Evolutionary conservation across 1,139 yeast species (phyloP).

Genomic region (Hanseniaspora uvarum): DNA sequence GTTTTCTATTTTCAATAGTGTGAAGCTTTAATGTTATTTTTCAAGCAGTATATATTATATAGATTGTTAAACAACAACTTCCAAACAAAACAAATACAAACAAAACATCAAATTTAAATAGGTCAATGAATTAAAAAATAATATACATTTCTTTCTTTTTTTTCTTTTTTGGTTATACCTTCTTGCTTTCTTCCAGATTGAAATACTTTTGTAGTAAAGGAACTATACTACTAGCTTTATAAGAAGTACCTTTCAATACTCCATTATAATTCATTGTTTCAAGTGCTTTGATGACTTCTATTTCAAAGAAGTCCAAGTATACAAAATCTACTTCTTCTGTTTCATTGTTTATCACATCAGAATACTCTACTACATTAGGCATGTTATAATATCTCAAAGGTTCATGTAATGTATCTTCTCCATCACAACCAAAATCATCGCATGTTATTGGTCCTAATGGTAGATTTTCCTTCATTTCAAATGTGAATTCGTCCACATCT

Average conservation of each 20-base stretch:
- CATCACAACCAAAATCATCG: slow-evolving; percentile 75
- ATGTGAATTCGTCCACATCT: background rate
- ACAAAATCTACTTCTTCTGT: slow-evolving; percentile 51
- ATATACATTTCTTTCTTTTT: background rate
- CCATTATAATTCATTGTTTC: slow-evolving; percentile 3
- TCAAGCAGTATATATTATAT: background rate
- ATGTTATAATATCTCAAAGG: slow-evolving; percentile 49
- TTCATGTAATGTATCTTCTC: slow-evolving; percentile 80
- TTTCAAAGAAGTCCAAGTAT: slow-evolving; percentile 64
- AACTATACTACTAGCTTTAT: slow-evolving; percentile 2
- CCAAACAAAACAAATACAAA: slow-evolving; percentile 1
- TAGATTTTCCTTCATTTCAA: background rate
- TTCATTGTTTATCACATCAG: slow-evolving; percentile 25
- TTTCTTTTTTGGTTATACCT: background rate
- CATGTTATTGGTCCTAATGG: slow-evolving; percentile 53
- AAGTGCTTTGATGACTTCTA: slow-evolving; percentile 53
- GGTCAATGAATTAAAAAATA: background rate
- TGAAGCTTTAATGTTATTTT: background rate
- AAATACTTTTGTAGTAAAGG: slow-evolving; percentile 7
- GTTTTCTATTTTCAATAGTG: background rate
- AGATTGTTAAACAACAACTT: slow-evolving; percentile 5
- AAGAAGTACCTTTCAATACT: background rate
- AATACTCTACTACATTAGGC: slow-evolving; percentile 63
- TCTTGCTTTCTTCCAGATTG: background rate
- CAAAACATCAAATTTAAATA: background rate